Conservation (phyloP, 1,284 basidiomycete genomes). For the Hortiboletus rubellus region DNA sequence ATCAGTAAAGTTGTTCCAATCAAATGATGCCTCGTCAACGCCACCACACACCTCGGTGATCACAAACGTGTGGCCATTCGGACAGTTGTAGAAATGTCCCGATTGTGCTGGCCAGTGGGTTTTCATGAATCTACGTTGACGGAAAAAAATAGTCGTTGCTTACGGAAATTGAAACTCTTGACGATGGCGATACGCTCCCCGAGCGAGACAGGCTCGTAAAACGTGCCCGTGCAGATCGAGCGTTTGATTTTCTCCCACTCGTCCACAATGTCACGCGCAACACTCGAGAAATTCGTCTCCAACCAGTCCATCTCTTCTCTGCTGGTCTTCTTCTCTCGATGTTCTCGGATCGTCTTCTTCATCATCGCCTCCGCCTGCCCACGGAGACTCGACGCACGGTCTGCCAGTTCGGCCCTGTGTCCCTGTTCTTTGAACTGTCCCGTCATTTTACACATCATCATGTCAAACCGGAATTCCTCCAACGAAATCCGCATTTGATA, state of each 20-base stretch:
- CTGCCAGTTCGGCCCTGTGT: conserved; percentile 11
- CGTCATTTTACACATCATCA: conserved; percentile 26
- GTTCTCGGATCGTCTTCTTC: conserved; percentile 12
- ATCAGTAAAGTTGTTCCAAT: conserved; percentile 3
- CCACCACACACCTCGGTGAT: conserved; percentile 42
- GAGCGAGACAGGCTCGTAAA: conserved; percentile 44
- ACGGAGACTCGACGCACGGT: conserved; percentile 4
- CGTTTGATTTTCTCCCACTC: conserved; percentile 39
- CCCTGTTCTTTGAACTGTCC: conserved; percentile 11
- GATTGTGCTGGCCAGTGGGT: conserved; percentile 31
- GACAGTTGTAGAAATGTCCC: conserved; percentile 49
- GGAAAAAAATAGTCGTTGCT: conserved; percentile 3
- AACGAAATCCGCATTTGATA: conserved; percentile 40
- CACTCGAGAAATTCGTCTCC: conserved; percentile 32
- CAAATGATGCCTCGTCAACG: neutral
- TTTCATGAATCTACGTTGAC: neutral
- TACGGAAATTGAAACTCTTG: conserved; percentile 42
- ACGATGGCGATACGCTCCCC: conserved; percentile 48
- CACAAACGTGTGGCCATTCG: conserved; percentile 50
- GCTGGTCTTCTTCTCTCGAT: conserved; percentile 18
- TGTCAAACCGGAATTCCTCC: conserved; percentile 37
- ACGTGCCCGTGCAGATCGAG: conserved; percentile 35
- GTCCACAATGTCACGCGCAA: conserved; percentile 35
- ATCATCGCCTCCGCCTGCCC: conserved; percentile 6
- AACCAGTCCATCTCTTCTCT: conserved; percentile 43